These are phyloP conservation scores for Aspergillus pseudotamarii DNA, from an alignment of 2,329 filamentous ascomycete genomes.

Conservation along the genomic window DNA sequence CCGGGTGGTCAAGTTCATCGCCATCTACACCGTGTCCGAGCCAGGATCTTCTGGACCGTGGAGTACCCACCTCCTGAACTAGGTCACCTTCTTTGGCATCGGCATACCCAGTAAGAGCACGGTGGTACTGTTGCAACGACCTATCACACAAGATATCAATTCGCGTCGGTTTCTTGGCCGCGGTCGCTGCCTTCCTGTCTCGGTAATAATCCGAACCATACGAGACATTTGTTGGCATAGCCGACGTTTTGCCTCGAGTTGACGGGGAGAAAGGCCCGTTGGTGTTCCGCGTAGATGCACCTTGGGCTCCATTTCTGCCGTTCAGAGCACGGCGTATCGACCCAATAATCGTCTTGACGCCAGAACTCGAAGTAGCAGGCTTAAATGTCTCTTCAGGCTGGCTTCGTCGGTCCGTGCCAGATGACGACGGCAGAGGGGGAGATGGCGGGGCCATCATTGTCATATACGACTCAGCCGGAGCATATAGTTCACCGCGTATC, in stretches of 20 bases:
- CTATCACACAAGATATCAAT: constrained; percentile 83
- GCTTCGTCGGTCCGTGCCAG: constrained; percentile 33
- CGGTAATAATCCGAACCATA: constrained; percentile 48
- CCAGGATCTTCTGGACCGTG: constrained; percentile 3
- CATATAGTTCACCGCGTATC: constrained; percentile 81
- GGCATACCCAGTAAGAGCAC: constrained; percentile 56
- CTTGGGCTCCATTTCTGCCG: constrained; percentile 51
- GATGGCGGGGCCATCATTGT: constrained; percentile 62
- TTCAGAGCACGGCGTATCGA: constrained; percentile 83
- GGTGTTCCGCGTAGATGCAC: constrained; percentile 36
- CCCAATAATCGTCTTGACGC: constrained; percentile 83
- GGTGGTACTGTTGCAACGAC: constrained; percentile 76
- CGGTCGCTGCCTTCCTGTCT: constrained; percentile 38
- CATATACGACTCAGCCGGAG: constrained; percentile 80
- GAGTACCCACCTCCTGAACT: constrained; percentile 8
- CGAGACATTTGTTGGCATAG: constrained; percentile 49
- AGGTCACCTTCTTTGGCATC: constrained; percentile 10
- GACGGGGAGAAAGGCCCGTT: constrained; percentile 37
- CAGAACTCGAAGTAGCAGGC: constrained; percentile 51
- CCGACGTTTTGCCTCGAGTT: constrained; percentile 43
- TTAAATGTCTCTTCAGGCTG: constrained; percentile 32
- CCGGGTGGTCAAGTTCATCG: neutral
- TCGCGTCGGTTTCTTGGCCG: constrained; percentile 58
- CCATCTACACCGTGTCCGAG: constrained; percentile 8
- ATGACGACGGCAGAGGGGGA: constrained; percentile 38